phyloP scores from a whole-genome alignment of 2,329 filamentous ascomycete genomes.

The Huntiella decipiens region DNA sequence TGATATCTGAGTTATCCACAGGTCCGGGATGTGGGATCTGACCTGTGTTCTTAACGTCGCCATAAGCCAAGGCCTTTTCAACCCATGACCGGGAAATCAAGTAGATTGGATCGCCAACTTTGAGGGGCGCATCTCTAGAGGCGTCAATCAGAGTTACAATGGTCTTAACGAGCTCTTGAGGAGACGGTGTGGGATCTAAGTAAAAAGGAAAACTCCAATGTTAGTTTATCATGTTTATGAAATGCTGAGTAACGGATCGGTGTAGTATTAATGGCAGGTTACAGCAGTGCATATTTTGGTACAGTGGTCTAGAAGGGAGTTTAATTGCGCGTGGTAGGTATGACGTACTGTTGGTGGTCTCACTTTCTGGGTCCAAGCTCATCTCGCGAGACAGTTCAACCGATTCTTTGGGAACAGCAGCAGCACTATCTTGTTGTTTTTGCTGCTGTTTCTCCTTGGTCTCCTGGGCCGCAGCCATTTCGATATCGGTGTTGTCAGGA shows the following conservation, averaged over 20 bases:
- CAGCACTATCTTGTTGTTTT: neutral
- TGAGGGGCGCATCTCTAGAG: slow-evolving; percentile 31
- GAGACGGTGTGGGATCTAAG: slow-evolving; percentile 16
- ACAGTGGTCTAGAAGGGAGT: neutral
- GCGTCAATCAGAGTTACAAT: slow-evolving; percentile 44
- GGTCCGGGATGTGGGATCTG: slow-evolving; percentile 48
- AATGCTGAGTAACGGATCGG: neutral
- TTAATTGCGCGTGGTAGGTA: neutral
- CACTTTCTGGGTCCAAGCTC: slow-evolving; percentile 8
- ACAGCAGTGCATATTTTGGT: neutral
- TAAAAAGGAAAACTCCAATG: neutral
- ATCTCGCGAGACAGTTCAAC: slow-evolving; percentile 10
- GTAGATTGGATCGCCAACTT: slow-evolving; percentile 57
- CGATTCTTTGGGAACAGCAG: neutral
- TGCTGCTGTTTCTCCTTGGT: slow-evolving; percentile 7
- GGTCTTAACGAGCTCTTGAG: slow-evolving; percentile 47
- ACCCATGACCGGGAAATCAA: slow-evolving; percentile 70
- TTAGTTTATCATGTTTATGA: neutral
- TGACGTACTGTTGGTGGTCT: slow-evolving; percentile 11
- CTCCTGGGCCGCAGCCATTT: slow-evolving; percentile 11
- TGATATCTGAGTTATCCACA: slow-evolving; percentile 72
- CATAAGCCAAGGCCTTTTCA: slow-evolving; percentile 47
- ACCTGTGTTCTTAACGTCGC: slow-evolving; percentile 39
- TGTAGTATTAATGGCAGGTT: neutral
- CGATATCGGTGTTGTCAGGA: slow-evolving; percentile 22